These are phyloP conservation scores for Tetrapisispora arboricola DNA, from an alignment of 805 yeast genomes.

Conservation along the genomic window DNA sequence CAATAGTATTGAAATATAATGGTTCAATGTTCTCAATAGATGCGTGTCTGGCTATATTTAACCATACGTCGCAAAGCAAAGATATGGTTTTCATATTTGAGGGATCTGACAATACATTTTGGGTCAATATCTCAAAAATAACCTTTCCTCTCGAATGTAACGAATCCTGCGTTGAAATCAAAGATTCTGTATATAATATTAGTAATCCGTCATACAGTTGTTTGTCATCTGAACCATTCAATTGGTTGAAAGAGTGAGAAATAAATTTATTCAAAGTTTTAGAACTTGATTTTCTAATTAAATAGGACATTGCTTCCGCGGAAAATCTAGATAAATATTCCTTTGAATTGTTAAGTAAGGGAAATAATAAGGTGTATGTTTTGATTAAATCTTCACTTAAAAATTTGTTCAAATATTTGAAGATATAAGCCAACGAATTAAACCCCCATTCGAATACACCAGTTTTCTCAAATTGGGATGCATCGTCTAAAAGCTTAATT, in stretches of 20 bases:
- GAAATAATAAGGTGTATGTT: conserved; percentile 56
- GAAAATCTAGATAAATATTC: conserved; percentile 69
- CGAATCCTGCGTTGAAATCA: conserved; percentile 59
- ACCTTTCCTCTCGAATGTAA: conserved; percentile 61
- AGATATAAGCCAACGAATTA: conserved; percentile 75
- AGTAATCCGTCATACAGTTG: conserved; percentile 49
- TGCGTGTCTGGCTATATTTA: conserved; percentile 46
- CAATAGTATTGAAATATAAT: conserved; percentile 33
- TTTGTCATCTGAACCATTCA: conserved; percentile 29
- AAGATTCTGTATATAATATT: conserved; percentile 58
- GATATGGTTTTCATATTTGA: conserved; percentile 23
- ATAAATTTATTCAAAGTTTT: conserved; percentile 40
- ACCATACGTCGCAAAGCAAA: conserved; percentile 48
- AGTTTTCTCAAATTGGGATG: conserved; percentile 43
- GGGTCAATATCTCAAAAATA: conserved; percentile 38
- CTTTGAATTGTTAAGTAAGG: conserved; percentile 50
- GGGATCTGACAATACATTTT: conserved; percentile 16
- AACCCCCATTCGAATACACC: conserved; percentile 73
- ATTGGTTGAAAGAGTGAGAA: conserved; percentile 31
- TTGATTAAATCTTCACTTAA: conserved; percentile 54
- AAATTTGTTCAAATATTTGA: conserved; percentile 70
- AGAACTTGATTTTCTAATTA: conserved; percentile 56
- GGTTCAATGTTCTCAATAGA: conserved; percentile 37
- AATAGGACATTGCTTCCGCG: conserved; percentile 81
- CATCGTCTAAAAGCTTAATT: conserved; percentile 33